A percentile compares a stretch with the other conserved stretches of the same genome.
These are phyloP conservation scores for Draba incana DNA, from an alignment of 345 rosid species.

Conservation along the genomic window DNA sequence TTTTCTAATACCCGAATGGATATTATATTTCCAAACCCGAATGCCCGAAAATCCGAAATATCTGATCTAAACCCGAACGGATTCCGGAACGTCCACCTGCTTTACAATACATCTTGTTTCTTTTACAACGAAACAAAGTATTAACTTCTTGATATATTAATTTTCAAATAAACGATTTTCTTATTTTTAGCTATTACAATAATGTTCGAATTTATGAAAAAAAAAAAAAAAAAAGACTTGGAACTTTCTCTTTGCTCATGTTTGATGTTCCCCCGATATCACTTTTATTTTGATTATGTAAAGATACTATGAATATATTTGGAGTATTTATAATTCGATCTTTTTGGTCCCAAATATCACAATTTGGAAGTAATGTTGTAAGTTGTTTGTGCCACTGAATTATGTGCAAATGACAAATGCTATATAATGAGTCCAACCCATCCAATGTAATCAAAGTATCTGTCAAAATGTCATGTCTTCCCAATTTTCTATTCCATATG, in stretches of 20 bases:
- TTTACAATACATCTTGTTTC: too few relatives aligned
- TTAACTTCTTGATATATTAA: too few relatives aligned
- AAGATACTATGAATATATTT: neutral
- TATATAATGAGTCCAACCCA: constrained; percentile 20
- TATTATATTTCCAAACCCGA: too few relatives aligned
- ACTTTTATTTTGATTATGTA: neutral
- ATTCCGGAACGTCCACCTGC: too few relatives aligned
- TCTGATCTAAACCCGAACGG: too few relatives aligned
- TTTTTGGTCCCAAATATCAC: constrained; percentile 10
- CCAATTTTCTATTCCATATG: constrained; percentile 18
- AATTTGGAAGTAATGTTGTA: neutral
- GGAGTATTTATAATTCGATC: neutral
- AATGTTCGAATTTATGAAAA: neutral
- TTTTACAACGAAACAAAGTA: too few relatives aligned
- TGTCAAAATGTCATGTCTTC: constrained; percentile 26
- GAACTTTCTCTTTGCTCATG: constrained; percentile 6
- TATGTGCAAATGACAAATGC: constrained; percentile 2
- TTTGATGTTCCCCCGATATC: neutral
- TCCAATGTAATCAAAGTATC: constrained; percentile 16
- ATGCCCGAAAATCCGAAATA: too few relatives aligned
- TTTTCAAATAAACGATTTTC: too few relatives aligned
- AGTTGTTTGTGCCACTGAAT: constrained; percentile 14
- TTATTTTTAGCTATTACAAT: neutral
- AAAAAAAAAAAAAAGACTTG: neutral
- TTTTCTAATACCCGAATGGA: too few relatives aligned